Evolutionary conservation across 208 protist genomes (phyloP), one percentile per base, ranked within the genome.

Genomic region (Leishmania aethiopica): DNA sequence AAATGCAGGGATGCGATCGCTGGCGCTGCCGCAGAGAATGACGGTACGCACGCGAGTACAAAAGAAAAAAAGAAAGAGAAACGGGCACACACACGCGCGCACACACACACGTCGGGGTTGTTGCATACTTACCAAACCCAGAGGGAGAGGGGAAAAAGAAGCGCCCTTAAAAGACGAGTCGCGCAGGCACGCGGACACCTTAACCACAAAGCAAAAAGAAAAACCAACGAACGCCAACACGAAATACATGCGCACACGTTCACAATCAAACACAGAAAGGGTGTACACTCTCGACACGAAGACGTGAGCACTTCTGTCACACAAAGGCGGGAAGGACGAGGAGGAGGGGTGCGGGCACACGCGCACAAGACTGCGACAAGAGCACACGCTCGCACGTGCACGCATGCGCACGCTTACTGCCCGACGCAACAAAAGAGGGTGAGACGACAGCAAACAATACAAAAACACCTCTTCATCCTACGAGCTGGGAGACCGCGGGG

Each of bases 321-420:
- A 72, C 2, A 72, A 49, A 28, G 40, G 37, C 19, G 8, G 2
- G 35, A 5, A 6, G 40, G 40, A 49, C 22, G 10, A 49, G 25
- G 35, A 69, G 64, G 2, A 42, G 35, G 32, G 17, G 37, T 19
- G 66, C 40, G 8, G n/a, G 35, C 5, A n/a, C 47, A 53, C 70
- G 51, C 25, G 47, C 40, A 53, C 22, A 74, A 37, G 5, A 2
- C 37, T 17, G 2, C 13, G 13, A 8, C 62, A 69, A 19, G 4
- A 55, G 17, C 51, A 15, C 51, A 55, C 1, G 4, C 62, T n/a
- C 28, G n/a, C 32, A 22, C 62, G 40, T 37, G 11, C 62, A 81
- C 59, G 74, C n/a, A 75, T 35, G 67, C 59, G 73, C n/a, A 83
- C 25, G 45, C 32, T 37, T 77, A 51, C 22, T 53, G 40, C 28